phyloP scores from a whole-genome alignment of 2,329 filamentous ascomycete species.

The Scedosporium dehoogii region DNA sequence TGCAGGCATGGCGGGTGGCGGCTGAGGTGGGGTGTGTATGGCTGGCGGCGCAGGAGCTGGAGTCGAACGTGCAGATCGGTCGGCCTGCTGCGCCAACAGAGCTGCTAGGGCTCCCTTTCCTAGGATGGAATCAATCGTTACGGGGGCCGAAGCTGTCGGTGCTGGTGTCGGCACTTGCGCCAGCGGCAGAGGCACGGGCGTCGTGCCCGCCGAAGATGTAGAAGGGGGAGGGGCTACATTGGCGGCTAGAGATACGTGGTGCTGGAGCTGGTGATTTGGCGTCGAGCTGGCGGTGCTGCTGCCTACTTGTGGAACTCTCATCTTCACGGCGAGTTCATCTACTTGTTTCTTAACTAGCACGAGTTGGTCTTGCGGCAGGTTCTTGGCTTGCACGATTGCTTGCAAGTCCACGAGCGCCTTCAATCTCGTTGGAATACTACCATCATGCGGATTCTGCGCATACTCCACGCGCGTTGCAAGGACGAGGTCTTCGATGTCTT shows the following conservation, averaged over 20 bases:
- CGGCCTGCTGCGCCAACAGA: constrained; percentile 44
- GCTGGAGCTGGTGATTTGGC: constrained; percentile 28
- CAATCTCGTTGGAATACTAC: constrained; percentile 65
- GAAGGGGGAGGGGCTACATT: constrained; percentile 11
- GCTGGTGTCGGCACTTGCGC: constrained; percentile 10
- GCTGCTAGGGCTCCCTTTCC: constrained; percentile 50
- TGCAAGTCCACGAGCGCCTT: constrained; percentile 82
- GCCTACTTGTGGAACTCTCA: constrained; percentile 29
- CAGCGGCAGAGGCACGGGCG: constrained; percentile 13
- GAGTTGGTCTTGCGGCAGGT: constrained; percentile 71
- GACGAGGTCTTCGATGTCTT: constrained; percentile 75
- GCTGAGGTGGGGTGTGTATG: constrained; percentile 12
- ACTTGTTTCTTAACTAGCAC: constrained; percentile 79
- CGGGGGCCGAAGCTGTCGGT: constrained; percentile 19
- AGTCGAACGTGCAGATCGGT: constrained; percentile 36
- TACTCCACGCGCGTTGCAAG: constrained; percentile 62
- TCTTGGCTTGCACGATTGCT: constrained; percentile 60
- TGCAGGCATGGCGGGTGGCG: constrained; percentile 22
- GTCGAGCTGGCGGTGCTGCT: not conserved
- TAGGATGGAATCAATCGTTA: constrained; percentile 46
- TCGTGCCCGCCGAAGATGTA: constrained; percentile 13
- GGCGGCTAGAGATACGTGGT: constrained; percentile 10
- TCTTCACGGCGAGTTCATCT: constrained; percentile 60
- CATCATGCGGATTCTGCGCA: constrained; percentile 66
- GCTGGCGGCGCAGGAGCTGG: constrained; percentile 27